Percentiles rank a stretch among this genome's conserved stretches.
Conservation (phyloP, 352 stramenopile genomes). For the Phytophthora sp. region DNA sequence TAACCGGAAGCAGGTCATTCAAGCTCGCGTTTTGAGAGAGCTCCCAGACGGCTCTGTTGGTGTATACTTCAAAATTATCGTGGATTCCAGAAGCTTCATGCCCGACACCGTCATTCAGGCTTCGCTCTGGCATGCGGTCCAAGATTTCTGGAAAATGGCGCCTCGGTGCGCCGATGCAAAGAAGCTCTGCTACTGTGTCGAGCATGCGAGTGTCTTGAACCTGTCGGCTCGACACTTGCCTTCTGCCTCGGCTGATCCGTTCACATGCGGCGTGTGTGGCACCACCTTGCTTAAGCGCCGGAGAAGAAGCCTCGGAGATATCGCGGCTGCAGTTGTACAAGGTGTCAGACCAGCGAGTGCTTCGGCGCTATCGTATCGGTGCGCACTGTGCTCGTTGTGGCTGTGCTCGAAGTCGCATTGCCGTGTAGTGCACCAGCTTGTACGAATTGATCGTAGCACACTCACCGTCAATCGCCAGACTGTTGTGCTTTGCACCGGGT, state of each 20-base stretch:
- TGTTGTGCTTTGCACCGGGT: slow-evolving; percentile 8
- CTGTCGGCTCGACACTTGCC: not conserved
- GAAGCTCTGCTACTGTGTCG: slow-evolving; percentile 24
- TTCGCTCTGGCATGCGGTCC: slow-evolving; percentile 9
- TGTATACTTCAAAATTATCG: slow-evolving; percentile 23
- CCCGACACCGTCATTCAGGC: slow-evolving; percentile 9
- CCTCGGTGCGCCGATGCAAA: slow-evolving; percentile 17
- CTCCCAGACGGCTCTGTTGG: slow-evolving; percentile 18
- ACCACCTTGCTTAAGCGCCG: not conserved
- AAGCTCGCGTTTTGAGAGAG: slow-evolving; percentile 17
- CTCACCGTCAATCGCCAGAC: not conserved
- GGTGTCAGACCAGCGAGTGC: not conserved
- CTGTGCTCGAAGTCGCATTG: slow-evolving; percentile 15
- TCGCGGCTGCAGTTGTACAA: slow-evolving; percentile 6
- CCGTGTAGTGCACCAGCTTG: slow-evolving; percentile 3
- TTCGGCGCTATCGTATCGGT: not conserved
- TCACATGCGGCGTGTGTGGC: slow-evolving; percentile 16
- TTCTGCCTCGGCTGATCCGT: not conserved
- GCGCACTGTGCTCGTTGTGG: slow-evolving; percentile 12
- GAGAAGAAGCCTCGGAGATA: slow-evolving; percentile 9
- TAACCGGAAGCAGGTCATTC: slow-evolving; percentile 9
- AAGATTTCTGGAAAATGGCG: slow-evolving; percentile 20
- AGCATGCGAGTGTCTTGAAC: slow-evolving; percentile 2
- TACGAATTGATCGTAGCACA: slow-evolving; percentile 6
- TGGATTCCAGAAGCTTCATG: slow-evolving; percentile 17